Evolutionary conservation across 768 basidiomycete genomes (phyloP), one percentile per base, ranked within the genome.

Genomic region (Termitomyces sp.): DNA sequence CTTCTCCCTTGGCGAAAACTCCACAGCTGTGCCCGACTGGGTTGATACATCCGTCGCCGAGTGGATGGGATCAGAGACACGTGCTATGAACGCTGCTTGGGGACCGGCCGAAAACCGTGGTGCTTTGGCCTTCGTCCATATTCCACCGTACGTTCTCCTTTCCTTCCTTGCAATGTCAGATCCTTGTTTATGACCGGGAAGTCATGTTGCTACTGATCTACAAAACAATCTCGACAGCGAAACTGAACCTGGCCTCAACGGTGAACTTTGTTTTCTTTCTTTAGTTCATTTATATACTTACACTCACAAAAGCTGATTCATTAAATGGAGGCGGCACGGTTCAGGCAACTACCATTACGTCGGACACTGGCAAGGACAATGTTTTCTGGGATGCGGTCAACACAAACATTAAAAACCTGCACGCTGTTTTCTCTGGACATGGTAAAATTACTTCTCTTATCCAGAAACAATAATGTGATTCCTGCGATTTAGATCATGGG

Each of bases 41-140:
- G 85, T 90, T 11, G 84, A 89, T 61, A 68, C 69, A 5, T 76
- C 76, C 4, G 84, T 89, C 9, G 81, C 81, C 1, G 63, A 59
- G 2, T 90, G 87, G 87, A 82, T 88, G 22, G 61, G 72, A 55
- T 64, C 61, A 5, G 84, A 87, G 61, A 80, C 79, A 0, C 53
- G 60, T 10, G 60, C 58, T 5, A 88, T 87, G 85, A 70, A 85
- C 48, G 58, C 55, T 3, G 74, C 71, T 1, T 87, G 87, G 86
- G 84, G 84, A 15, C 74, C 79, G 3, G 66, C 76, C 0, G 74
- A 77, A 17, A 67, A 63, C 1, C 69, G 85, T 44, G 81, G 78
- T 41, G 80, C 84, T 2, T 62, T 90, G 6, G 87, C 81, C 0
- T 90, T 88, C 62, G 85, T 88, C 34, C 87, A 90, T 63, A 88